Conservation (phyloP, 2,329 filamentous ascomycete species). For the Albifimbria verrucaria region DNA sequence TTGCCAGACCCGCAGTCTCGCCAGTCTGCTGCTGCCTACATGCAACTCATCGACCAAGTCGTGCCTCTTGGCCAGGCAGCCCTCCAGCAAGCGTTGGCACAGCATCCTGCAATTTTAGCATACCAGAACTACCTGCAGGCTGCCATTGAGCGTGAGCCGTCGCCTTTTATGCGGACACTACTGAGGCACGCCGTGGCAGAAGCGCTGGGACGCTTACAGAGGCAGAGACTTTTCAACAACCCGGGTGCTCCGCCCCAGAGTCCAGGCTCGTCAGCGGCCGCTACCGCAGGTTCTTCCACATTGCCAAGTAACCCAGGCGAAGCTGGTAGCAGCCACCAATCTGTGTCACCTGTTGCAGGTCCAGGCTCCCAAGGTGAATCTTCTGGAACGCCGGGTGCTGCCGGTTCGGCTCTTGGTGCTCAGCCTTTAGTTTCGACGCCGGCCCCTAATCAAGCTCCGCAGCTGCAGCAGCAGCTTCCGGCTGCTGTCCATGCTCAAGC, state of each 20-base stretch:
- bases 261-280: slow-evolving; percentile 1
- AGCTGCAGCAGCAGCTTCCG: not conserved
- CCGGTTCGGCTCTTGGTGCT: not conserved
- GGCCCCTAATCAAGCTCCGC: no score
- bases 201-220: slow-evolving; percentile 43
- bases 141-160: slow-evolving; percentile 49
- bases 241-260: slow-evolving; percentile 4
- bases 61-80: slow-evolving; percentile 47
- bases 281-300: slow-evolving; percentile 2
- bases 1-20: slow-evolving; percentile 13
- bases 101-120: slow-evolving; percentile 46
- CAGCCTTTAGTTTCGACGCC: no score
- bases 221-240: slow-evolving; percentile 21
- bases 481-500: slow-evolving; percentile 6
- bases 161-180: slow-evolving; percentile 43
- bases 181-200: slow-evolving; percentile 47
- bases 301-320: slow-evolving; percentile 1
- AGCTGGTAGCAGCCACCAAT: not conserved
- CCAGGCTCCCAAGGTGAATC: not conserved
- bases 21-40: slow-evolving; percentile 40
- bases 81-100: slow-evolving; percentile 42
- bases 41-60: slow-evolving; percentile 49
- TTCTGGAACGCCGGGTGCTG: not conserved
- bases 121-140: slow-evolving; percentile 47
- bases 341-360: not conserved